Evolutionary conservation across 768 basidiomycete species (phyloP).

Genomic region (Phanerochaete carnosa): DNA sequence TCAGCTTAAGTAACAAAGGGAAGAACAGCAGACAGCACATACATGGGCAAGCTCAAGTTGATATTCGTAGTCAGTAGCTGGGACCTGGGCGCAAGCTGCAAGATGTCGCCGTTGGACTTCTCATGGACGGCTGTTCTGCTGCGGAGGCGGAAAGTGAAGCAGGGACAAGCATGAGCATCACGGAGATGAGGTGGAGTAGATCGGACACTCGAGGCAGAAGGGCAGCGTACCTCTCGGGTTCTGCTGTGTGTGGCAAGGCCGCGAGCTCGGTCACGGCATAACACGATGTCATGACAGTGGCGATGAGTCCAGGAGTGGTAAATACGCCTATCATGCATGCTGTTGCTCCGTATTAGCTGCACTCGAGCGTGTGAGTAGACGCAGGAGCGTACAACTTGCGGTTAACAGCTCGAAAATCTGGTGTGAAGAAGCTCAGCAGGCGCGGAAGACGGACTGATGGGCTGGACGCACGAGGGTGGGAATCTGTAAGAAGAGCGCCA

Average conservation of each 20-base stretch:
- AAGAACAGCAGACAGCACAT: neutral
- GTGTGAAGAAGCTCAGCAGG: too few relatives aligned
- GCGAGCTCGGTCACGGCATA: neutral
- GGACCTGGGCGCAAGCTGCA: neutral
- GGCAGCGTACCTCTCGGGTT: neutral
- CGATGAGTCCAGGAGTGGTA: neutral
- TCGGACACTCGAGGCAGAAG: too few relatives aligned
- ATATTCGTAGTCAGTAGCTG: neutral
- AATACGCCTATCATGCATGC: conserved; percentile 1
- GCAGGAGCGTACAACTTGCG: neutral
- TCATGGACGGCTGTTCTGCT: neutral
- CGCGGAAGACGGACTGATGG: neutral
- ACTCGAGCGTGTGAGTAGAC: neutral
- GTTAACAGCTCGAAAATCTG: neutral
- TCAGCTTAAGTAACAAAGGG: neutral
- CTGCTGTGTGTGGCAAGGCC: neutral
- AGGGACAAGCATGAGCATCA: too few relatives aligned
- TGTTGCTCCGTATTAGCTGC: neutral
- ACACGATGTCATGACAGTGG: neutral
- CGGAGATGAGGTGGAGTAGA: too few relatives aligned
- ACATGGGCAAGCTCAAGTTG: neutral
- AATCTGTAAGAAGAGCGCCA: neutral
- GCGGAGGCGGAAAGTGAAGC: too few relatives aligned
- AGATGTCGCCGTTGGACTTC: neutral
- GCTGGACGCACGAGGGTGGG: neutral